Conservation (phyloP, 164 flowering plant genomes). For the Taxillus chinensis region DNA sequence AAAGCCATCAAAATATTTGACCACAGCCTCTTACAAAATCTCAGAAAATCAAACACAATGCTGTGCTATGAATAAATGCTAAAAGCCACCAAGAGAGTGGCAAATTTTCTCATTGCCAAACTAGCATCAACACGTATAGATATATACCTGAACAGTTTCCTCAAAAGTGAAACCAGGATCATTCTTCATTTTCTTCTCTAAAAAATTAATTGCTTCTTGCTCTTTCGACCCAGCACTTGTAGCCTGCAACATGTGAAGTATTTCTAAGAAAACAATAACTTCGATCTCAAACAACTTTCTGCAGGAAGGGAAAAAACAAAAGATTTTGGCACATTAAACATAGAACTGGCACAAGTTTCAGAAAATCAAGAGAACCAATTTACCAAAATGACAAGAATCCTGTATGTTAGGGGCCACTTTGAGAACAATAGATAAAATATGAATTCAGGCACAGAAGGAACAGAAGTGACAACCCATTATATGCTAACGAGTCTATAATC, state of each 20-base stretch:
- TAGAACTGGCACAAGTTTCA: too few relatives aligned
- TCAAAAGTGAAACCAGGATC: slow-evolving; percentile 79
- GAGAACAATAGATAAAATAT: too few relatives aligned
- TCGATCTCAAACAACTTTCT: background rate
- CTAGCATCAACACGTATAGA: background rate
- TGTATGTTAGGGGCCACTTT: too few relatives aligned
- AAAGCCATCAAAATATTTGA: too few relatives aligned
- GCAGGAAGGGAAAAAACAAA: background rate
- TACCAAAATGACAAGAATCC: too few relatives aligned
- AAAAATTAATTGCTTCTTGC: slow-evolving; percentile 90
- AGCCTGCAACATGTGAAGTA: slow-evolving; percentile 31
- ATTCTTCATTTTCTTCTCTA: slow-evolving; percentile 97
- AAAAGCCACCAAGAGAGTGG: too few relatives aligned
- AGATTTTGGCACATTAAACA: too few relatives aligned
- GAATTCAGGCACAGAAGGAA: too few relatives aligned
- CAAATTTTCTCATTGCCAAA: background rate
- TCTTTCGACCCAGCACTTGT: slow-evolving; percentile 95
- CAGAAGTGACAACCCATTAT: too few relatives aligned
- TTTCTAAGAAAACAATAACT: background rate
- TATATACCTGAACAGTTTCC: slow-evolving; percentile 87
- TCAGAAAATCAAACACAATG: background rate
- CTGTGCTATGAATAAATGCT: too few relatives aligned
- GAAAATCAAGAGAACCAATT: too few relatives aligned
- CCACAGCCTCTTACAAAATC: background rate
- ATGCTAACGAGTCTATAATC: too few relatives aligned